phyloP scores from a whole-genome alignment of 1,139 yeast species.

The Lodderomyces pseudojiufengensis region DNA sequence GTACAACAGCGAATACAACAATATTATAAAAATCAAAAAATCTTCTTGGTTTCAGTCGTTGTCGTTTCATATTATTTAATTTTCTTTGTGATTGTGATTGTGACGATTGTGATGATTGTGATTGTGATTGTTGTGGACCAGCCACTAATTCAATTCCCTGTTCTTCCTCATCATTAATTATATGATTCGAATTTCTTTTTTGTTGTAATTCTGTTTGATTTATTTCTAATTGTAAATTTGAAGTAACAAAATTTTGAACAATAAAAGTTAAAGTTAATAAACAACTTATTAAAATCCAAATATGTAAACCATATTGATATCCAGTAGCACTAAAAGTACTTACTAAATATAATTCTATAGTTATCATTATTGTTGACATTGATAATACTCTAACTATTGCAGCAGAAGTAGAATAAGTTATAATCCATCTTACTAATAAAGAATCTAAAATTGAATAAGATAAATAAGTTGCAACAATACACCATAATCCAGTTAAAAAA shows the following conservation, averaged over 20 bases:
- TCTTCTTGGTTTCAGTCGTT: slow-evolving; percentile 44
- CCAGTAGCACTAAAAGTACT: slow-evolving; percentile 53
- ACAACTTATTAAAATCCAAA: slow-evolving; percentile 89
- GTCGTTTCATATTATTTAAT: slow-evolving; percentile 1
- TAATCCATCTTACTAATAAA: slow-evolving; percentile 89
- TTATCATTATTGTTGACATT: slow-evolving; percentile 69
- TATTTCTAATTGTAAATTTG: slow-evolving; percentile 59
- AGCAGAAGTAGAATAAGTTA: slow-evolving; percentile 82
- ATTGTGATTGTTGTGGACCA: no score
- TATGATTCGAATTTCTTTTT: no score
- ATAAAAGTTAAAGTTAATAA: slow-evolving; percentile 79
- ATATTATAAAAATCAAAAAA: slow-evolving; percentile 81
- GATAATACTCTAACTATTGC: slow-evolving; percentile 84
- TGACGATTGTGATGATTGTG: no score
- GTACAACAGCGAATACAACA: slow-evolving; percentile 94
- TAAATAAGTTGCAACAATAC: slow-evolving; percentile 80
- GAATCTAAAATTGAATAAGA: slow-evolving; percentile 86
- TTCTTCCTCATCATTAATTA: no score
- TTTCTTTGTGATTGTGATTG: no score
- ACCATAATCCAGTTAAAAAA: slow-evolving; percentile 72
- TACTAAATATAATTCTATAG: slow-evolving; percentile 66
- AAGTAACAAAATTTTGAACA: slow-evolving; percentile 84
- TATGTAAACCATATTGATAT: slow-evolving; percentile 66
- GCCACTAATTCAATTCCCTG: no score
- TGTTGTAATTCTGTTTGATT: no score